These are phyloP conservation scores for Globisporangium alternatum DNA, from an alignment of 352 stramenopile species.

Conservation along the genomic window DNA sequence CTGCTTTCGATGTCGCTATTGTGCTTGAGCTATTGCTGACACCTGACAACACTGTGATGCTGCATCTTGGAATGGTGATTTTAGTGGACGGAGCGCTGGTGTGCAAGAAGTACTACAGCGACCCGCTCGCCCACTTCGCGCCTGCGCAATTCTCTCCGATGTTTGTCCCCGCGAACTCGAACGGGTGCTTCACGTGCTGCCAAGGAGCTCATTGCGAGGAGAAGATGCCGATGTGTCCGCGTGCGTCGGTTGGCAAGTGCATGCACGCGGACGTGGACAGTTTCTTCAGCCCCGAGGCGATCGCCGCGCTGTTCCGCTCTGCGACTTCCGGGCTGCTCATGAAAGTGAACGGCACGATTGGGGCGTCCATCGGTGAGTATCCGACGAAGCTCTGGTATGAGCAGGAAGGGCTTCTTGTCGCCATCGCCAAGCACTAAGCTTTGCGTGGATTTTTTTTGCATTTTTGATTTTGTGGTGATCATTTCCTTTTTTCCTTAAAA, in stretches of 20 bases:
- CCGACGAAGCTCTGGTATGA: slow-evolving; percentile 62
- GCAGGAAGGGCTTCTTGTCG: slow-evolving; percentile 72
- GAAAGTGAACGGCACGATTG: slow-evolving; percentile 78
- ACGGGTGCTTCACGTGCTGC: slow-evolving; percentile 78
- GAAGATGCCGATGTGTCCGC: slow-evolving; percentile 56
- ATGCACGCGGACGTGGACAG: slow-evolving; percentile 66
- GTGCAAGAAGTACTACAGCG: slow-evolving; percentile 70
- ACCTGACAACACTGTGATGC: neutral
- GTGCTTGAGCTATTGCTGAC: neutral
- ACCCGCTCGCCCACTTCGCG: slow-evolving; percentile 64
- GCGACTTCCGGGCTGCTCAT: slow-evolving; percentile 73
- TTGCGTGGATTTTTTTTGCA: neutral
- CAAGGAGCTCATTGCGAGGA: slow-evolving; percentile 54
- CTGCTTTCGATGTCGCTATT: neutral
- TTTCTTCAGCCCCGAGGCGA: slow-evolving; percentile 73
- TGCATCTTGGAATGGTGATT: neutral
- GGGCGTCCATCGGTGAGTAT: slow-evolving; percentile 64
- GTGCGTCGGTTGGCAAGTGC: slow-evolving; percentile 45
- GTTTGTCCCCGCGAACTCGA: slow-evolving; percentile 63
- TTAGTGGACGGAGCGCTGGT: slow-evolving; percentile 38
- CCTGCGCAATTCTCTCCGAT: slow-evolving; percentile 62
- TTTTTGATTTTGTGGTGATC: neutral
- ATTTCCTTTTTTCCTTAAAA: neutral
- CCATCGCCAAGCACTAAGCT: slow-evolving; percentile 38
- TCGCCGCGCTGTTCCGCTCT: slow-evolving; percentile 69